Conservation (phyloP, 129 eudicot species). For the Centaurea solstitialis region DNA sequence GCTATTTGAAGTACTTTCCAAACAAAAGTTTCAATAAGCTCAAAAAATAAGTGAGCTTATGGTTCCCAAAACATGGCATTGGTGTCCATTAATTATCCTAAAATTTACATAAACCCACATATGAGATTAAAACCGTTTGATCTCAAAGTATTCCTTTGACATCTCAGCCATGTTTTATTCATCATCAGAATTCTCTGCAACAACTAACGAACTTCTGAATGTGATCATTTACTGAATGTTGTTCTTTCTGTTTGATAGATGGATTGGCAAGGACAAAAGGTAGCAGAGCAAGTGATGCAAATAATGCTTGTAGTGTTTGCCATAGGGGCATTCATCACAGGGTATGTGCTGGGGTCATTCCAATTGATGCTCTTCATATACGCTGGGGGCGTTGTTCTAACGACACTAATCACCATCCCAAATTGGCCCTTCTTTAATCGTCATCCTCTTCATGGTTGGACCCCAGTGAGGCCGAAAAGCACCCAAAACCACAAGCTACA, state of each 20-base stretch:
- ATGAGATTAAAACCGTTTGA: background rate
- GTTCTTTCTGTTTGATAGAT: slow-evolving; percentile 9
- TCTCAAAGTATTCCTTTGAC: background rate
- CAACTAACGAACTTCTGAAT: background rate
- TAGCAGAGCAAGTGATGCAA: slow-evolving; percentile 38
- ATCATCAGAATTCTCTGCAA: background rate
- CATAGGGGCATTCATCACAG: slow-evolving; percentile 24
- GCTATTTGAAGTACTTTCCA: background rate
- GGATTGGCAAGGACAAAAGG: slow-evolving; percentile 47
- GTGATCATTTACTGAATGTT: background rate
- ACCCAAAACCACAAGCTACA: slow-evolving; percentile 32
- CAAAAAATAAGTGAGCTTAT: background rate
- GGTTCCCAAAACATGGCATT: too few species aligned
- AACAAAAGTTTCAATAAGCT: background rate
- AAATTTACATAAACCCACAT: too few species aligned
- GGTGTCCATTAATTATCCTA: too few species aligned
- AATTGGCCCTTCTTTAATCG: slow-evolving; percentile 29
- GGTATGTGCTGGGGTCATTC: slow-evolving; percentile 32
- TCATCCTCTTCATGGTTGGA: slow-evolving; percentile 28
- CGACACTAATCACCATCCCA: slow-evolving; percentile 24
- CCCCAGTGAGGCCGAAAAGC: slow-evolving; percentile 23
- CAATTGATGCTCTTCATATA: slow-evolving; percentile 31
- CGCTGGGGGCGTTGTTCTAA: slow-evolving; percentile 32
- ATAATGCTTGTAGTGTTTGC: slow-evolving; percentile 30
- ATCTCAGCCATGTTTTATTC: background rate